Evolutionary conservation across 192 early-diverging fungal genomes (phyloP).

Genomic region (Gaertneriomyces semiglobifer): DNA sequence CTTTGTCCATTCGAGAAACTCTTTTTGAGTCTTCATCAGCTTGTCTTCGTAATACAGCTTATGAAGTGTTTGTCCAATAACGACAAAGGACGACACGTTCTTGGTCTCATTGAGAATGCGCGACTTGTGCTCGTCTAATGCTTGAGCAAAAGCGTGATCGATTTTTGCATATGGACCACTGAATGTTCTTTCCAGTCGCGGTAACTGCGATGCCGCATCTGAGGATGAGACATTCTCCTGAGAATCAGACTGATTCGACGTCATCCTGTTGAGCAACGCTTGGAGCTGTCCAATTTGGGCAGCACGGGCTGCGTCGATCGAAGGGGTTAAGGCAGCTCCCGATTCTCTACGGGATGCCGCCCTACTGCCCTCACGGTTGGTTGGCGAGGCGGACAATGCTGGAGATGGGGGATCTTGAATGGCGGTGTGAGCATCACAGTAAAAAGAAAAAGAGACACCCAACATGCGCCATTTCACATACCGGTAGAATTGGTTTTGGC

Average conservation of each 20-base stretch:
- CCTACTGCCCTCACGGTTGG: background rate
- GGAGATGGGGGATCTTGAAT: conserved; percentile 21
- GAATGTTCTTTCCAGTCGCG: no score
- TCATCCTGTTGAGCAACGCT: no score
- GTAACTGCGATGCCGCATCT: no score
- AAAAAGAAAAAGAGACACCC: background rate
- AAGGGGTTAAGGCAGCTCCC: no score
- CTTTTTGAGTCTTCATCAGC: conserved; percentile 51
- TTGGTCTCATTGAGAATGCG: conserved; percentile 43
- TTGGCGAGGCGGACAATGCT: conserved; percentile 1
- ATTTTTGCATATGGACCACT: no score
- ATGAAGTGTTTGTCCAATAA: conserved; percentile 53
- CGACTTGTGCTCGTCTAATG: conserved; percentile 33
- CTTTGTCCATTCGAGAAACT: conserved; percentile 58
- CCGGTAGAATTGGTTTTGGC: background rate
- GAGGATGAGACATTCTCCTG: no score
- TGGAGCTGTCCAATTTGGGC: no score
- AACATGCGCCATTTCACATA: background rate
- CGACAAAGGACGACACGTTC: conserved; percentile 52
- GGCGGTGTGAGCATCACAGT: background rate
- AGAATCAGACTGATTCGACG: no score
- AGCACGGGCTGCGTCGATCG: no score
- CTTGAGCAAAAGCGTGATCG: background rate
- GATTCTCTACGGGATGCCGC: no score
- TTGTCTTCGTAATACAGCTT: conserved; percentile 55